These are phyloP conservation scores for Mucor saturninus DNA, from an alignment of 371 early-diverging fungal genomes.

Conservation along the genomic window DNA sequence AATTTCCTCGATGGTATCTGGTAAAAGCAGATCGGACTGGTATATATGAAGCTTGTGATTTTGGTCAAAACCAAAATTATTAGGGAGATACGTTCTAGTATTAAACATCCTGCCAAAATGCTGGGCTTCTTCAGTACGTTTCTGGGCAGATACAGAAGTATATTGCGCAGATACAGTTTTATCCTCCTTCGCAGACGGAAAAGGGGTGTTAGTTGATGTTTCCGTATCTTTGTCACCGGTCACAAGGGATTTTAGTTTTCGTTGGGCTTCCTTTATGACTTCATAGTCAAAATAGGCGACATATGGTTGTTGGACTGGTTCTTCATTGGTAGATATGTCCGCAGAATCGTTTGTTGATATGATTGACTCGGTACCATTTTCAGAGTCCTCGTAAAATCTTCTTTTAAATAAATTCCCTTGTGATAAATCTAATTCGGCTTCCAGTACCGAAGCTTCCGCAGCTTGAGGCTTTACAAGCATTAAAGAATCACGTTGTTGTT, in stretches of 20 bases:
- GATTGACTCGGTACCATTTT: not conserved
- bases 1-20: not conserved
- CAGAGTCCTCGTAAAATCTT: constrained; percentile 5
- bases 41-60: constrained; percentile 19
- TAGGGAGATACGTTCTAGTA: constrained; percentile 4
- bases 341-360: not conserved
- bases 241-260: constrained; percentile 9
- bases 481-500: constrained; percentile 25
- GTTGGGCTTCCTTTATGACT: constrained; percentile 24
- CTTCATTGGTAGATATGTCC: not conserved
- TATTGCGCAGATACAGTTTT: not conserved
- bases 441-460: constrained; percentile 29
- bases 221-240: not conserved
- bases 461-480: constrained; percentile 23
- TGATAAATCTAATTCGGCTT: constrained; percentile 36
- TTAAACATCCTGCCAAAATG: constrained; percentile 14
- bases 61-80: constrained; percentile 29
- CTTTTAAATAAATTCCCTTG: constrained; percentile 26
- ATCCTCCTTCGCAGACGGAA: not conserved
- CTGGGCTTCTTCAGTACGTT: not conserved
- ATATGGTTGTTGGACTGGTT: not conserved
- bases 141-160: not conserved
- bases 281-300: constrained; percentile 20
- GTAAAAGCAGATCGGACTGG: constrained; percentile 4
- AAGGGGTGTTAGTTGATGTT: too few species aligned